Base-by-base conservation (phyloP, 768 basidiomycete genomes). In the Tricholoma sp. region DNA sequence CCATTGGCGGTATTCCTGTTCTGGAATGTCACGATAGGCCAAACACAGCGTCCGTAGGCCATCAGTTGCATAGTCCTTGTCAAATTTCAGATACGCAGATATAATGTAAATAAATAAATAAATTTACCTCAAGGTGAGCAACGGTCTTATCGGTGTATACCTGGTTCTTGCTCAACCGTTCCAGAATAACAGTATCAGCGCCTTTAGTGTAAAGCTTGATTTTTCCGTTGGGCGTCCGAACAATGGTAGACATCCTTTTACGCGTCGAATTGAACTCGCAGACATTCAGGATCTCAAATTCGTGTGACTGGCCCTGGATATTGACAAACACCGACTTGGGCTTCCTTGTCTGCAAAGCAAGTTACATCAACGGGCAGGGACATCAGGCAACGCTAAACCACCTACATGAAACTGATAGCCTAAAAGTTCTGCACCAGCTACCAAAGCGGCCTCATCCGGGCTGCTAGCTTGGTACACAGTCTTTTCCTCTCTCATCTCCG, bases 181-280 rank as follows among this genome's bases (percentile, higher is more conserved):
- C 96, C 57, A 96, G 74, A 64, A 99, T 98, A 64, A 98, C 97
- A 1, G 94, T 98, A 69, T 99, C 97, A 1, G 97, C 97, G 24
- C 97, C 97, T 70, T 99, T 99, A 59, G 89, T 94, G 67, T 92
- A 98, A 8, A 99, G 69, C 73, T 94, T 98, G 74, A 99, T 91
- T 70, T 84, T 86, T 49, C 96, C 94, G 61, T 93, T 86, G 0
- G 95, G 89, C 22, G 83, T 80, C 21, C 94, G 84, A 31, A 99
- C 82, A 63, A 99, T 74, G 1, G 95, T 96, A 24, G 97, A 98
- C 97, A 99, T 98, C 57, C 97, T 83, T 67, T 99, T 98, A 52
- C 97, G 83, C 4, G 94, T 92, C 21, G 94, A 97, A 69, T 98
- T 98, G 80, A 99, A 99, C 74, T 98, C 97, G 81, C 95, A 97